Base-by-base conservation (phyloP, 441 rosid species). In the Dalechampia spathulata region DNA sequence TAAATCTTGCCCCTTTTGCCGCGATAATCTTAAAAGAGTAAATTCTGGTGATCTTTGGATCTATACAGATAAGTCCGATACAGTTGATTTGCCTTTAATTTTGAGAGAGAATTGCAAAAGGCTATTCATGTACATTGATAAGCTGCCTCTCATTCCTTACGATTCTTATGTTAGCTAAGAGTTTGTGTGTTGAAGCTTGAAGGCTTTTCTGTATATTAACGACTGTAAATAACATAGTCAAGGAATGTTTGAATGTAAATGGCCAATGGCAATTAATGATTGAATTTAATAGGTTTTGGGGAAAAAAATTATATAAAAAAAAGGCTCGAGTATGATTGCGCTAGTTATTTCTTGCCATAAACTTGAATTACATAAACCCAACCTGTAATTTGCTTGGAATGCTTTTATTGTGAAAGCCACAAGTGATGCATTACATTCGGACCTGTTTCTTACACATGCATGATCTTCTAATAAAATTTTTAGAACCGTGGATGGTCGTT, bases 1-100 rank as follows among this genome's bases (percentile, higher is more conserved):
- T 6, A 85, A 81, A 50, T 84, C 98, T 13, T 91, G 96, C 52
- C 98, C 98, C 9, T 88, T 88, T 60, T 91, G 98, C 41, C 76
- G 96, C 39, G 93, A 80, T 64, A 72, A 83, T 40, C 87, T 91
- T 15, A 78, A 80, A 65, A 72, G 85, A 71, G 86, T 88, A 1
- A 61, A 88, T 49, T 84, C 95, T 0, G 64, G 83, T 0, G 96
- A 92, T 66, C 87, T 88, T 1, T 92, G 98, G 98, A 73, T 88
- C 50, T 84, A 67, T 67, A 70, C 77, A 43, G 80, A 75, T 19
- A 68, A 74, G 38, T 44, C 60, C 1, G 98, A 88, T 25, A 45
- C 71, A 8, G 52, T 62, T 37, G 95, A 83, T 55, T 69, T 77
- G 28, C 55, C 75, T 12, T 51, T 68, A 12, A 75, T 91, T 7